Percentiles rank a stretch among this genome's conserved stretches.
phyloP scores from a whole-genome alignment of 1,139 yeast species.

The Blastobotrys proliferans region DNA sequence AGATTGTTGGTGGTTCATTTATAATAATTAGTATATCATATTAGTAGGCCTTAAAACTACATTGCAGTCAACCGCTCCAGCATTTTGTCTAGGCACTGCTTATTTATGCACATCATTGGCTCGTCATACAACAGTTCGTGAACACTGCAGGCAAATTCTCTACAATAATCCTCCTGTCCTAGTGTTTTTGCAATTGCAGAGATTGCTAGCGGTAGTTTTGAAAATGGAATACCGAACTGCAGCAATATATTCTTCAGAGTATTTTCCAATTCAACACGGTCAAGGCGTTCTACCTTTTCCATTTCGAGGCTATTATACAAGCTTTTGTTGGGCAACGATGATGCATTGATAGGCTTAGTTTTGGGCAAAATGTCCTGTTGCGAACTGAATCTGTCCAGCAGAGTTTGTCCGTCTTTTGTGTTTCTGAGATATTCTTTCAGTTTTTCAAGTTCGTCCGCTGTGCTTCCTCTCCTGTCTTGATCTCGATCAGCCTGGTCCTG shows the following conservation, averaged over 20 bases:
- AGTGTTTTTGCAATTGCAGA: slow-evolving; percentile 30
- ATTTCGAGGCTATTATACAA: slow-evolving; percentile 27
- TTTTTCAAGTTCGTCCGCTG: slow-evolving; percentile 4
- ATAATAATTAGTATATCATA: no score
- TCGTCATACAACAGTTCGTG: slow-evolving; percentile 27
- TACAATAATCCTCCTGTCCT: slow-evolving; percentile 29
- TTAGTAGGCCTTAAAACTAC: neutral
- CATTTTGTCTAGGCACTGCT: slow-evolving; percentile 11
- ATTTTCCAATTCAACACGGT: slow-evolving; percentile 31
- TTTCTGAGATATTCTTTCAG: slow-evolving; percentile 7
- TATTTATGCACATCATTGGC: slow-evolving; percentile 2
- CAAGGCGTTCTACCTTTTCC: slow-evolving; percentile 27
- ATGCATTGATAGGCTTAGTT: slow-evolving; percentile 10
- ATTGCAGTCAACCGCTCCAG: neutral
- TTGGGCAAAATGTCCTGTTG: no score
- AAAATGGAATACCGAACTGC: slow-evolving; percentile 32
- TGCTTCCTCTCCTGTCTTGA: neutral
- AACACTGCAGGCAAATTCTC: slow-evolving; percentile 31
- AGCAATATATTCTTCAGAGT: slow-evolving; percentile 31
- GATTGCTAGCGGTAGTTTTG: slow-evolving; percentile 30
- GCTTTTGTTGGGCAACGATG: slow-evolving; percentile 12
- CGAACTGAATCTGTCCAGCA: slow-evolving; percentile 7
- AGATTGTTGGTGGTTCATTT: no score
- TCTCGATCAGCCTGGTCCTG: neutral
- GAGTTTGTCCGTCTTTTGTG: slow-evolving; percentile 3